phyloP scores from a whole-genome alignment of 768 basidiomycete species.

The Mycena venus region DNA sequence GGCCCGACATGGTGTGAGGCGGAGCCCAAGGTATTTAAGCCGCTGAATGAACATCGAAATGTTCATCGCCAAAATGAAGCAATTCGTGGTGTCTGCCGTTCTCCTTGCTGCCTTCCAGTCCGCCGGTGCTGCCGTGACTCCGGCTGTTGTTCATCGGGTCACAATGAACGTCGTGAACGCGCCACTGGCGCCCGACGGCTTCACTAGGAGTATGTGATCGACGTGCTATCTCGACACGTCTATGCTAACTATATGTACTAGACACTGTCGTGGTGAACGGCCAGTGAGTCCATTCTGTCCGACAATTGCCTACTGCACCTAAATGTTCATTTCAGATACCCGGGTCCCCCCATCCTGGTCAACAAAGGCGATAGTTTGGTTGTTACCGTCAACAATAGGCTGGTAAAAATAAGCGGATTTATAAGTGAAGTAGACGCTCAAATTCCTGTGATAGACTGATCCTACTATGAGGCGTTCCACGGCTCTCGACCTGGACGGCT shows the following conservation, averaged over 20 bases:
- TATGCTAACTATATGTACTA: constrained; percentile 5
- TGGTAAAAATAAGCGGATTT: constrained; percentile 40
- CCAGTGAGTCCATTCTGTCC: constrained; percentile 31
- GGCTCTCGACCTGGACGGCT: constrained; percentile 45
- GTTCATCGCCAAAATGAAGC: background rate
- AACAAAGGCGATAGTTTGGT: constrained; percentile 58
- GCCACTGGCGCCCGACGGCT: constrained; percentile 60
- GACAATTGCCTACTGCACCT: background rate
- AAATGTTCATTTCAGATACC: constrained; percentile 41
- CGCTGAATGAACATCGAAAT: background rate
- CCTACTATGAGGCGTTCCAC: constrained; percentile 47
- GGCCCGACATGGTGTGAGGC: background rate
- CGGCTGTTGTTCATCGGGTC: constrained; percentile 14
- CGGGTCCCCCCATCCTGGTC: constrained; percentile 61
- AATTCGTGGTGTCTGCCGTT: constrained; percentile 1
- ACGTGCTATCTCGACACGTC: background rate
- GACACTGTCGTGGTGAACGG: constrained; percentile 42
- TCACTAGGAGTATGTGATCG: constrained; percentile 39
- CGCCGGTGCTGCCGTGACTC: background rate
- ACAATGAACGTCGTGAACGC: constrained; percentile 50
- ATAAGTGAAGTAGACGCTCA: background rate
- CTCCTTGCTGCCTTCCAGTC: background rate
- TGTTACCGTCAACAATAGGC: constrained; percentile 59
- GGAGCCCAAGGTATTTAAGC: background rate
- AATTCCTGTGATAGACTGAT: constrained; percentile 39